Percentiles rank a stretch among this genome's conserved stretches.
Conservation (phyloP, 495 filamentous ascomycete species). For the Penicillium bialowiezense region DNA sequence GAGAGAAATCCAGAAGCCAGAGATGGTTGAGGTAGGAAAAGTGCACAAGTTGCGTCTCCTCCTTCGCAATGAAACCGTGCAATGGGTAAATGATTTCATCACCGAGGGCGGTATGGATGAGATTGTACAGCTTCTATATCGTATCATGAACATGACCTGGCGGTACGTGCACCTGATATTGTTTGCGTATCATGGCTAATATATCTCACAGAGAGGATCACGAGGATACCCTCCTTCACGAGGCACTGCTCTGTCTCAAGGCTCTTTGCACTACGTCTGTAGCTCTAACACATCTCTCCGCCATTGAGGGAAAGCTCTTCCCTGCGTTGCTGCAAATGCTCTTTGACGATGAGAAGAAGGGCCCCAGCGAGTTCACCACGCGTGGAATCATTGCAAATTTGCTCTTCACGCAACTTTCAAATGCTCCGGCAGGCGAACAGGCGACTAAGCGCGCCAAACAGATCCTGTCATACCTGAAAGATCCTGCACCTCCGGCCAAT, state of each 20-base stretch:
- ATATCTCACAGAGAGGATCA: slow-evolving; percentile 78
- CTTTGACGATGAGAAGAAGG: slow-evolving; percentile 96
- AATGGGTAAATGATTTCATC: slow-evolving; percentile 92
- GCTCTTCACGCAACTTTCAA: slow-evolving; percentile 78
- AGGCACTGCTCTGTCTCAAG: slow-evolving; percentile 90
- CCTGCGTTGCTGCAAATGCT: slow-evolving; percentile 83
- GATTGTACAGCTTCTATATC: slow-evolving; percentile 78
- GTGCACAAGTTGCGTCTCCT: slow-evolving; percentile 90
- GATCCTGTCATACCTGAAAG: slow-evolving; percentile 74
- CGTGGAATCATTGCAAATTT: slow-evolving; percentile 82
- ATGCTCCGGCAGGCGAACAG: slow-evolving; percentile 48
- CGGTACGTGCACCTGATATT: slow-evolving; percentile 55
- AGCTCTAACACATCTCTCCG: slow-evolving; percentile 75
- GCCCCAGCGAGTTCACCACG: slow-evolving; percentile 92
- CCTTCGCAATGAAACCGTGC: slow-evolving; percentile 88
- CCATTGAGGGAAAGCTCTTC: slow-evolving; percentile 77
- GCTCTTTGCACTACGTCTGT: slow-evolving; percentile 87
- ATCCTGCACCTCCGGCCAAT: slow-evolving; percentile 73
- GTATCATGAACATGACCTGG: slow-evolving; percentile 95
- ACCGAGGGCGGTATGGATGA: slow-evolving; percentile 87
- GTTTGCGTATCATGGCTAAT: slow-evolving; percentile 13
- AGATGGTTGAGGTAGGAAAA: slow-evolving; percentile 85
- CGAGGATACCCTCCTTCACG: slow-evolving; percentile 88
- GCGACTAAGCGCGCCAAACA: slow-evolving; percentile 56
- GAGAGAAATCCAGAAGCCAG: slow-evolving; percentile 70